Base-by-base conservation (phyloP, 441 rosid genomes). In the Aquilaria agallochum region DNA sequence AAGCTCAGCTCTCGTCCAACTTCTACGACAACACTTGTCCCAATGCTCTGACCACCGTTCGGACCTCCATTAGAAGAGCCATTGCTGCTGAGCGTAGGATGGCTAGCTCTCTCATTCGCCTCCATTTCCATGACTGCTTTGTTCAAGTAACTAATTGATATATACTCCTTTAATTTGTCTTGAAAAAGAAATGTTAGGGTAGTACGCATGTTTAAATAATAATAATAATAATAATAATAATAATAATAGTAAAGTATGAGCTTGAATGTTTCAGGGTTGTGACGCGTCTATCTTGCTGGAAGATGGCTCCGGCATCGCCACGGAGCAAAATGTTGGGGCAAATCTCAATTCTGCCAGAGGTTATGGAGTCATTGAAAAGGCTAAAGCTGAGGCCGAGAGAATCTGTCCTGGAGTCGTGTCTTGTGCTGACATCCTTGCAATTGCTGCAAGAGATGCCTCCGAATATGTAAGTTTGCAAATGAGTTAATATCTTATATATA, bases 21-120 rank as follows among this genome's bases (percentile, higher is more conserved):
- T 81, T 77, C 70, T 85, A 85, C 33, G 76, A 61, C 42, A 74
- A 67, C 2, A 69, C 74, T 0, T 83, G 88, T 71, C 82, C 80
- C 4, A 77, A 71, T 32, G 92, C 87, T 1, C 76, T 78, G 3
- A 45, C 56, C 3, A 74, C 85, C 2, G 76, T 86, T 51, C 75
- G 92, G 30, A 65, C 80, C 14, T 49, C 83, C 47, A 76, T 86
- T 50, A 68, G 85, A 31, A 62, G 65, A 1, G 76, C 92, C 0
- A 74, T 86, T 40, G 78, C 82, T 9, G 56, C 69, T 2, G 89
- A 86, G 30, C 75, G 81, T 13, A 72, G 92, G 62, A 80, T 83
- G 89, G 87, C 87, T 13, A 89, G 85, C 8, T 86, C 85, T 58
- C 83, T 83, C 55, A 72, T 85, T 68, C 88, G 85, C 48, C 80